Evolutionary conservation across 805 yeast species (phyloP), one percentile per base, ranked within the genome.

Genomic region (Kluyveromyces starmeri): DNA sequence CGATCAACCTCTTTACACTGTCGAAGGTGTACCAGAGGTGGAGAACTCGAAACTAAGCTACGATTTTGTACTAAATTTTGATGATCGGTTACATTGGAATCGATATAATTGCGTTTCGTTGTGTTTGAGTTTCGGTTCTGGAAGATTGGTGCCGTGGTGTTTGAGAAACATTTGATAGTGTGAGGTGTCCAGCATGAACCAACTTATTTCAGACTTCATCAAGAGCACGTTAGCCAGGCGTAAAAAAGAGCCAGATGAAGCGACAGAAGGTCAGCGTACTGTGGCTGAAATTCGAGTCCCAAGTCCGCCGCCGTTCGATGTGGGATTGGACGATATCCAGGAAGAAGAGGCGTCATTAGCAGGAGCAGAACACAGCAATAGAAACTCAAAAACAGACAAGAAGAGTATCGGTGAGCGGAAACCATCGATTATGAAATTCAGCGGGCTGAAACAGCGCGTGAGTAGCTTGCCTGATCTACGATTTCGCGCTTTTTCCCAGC

Each of bases 381-480:
- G 30, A 7, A 32, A 35, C 7, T n/a, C 17, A 13, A 21, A 20
- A 29, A 23, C 22, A 20, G 17, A 12, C 13, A 14, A 18, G 13
- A 27, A 20, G 23, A 20, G 37, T 13, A 39, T 45, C 18, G 13
- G 10, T 20, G 26, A 18, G 12, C 20, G 12, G 33, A 30, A n/a
- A 30, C 26, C 5, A 12, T 22, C 26, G 18, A 10, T 16, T 7
- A 17, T 19, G 22, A 48, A 38, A 36, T 41, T 53, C 33, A 47
- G 46, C 28, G 36, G 42, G 20, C 21, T 53, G 20, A 45, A 37
- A 36, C 40, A 42, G 26, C 47, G 45, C 20, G 46, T 53, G 12
- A 29, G 29, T 32, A 45, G 48, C 23, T 39, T 45, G 7, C 41
- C 51, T 7, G 53, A 50, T 16, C 32, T 48, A n/a, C 40, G 37